Base-by-base conservation (phyloP, 2,329 filamentous ascomycete genomes). In the Cercospora zeina region DNA sequence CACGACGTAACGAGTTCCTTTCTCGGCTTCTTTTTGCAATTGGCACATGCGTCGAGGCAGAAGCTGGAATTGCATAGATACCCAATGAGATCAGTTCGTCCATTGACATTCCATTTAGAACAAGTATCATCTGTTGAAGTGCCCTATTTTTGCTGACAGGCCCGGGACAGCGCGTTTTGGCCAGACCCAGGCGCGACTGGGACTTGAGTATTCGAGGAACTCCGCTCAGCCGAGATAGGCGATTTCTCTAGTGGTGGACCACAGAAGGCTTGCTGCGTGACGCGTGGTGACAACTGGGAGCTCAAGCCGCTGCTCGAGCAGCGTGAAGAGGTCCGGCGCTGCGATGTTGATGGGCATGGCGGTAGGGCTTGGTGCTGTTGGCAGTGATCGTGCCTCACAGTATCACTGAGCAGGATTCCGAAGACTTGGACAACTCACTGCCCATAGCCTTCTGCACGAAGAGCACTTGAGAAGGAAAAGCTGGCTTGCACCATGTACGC, bases 1-100 rank as follows among this genome's bases (percentile, higher is more conserved):
- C 30, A 55, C 53, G 53, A 55, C 21, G 9, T 55, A 21, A 55
- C 53, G 53, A 55, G 11, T 27, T 19, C n/a, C 45, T 19, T 51
- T 51, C 21, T 51, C 47, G 24, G 27, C 47, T 51, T n/a, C n/a
- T 16, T 11, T 51, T 21, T 51, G 24, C 47, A 27, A 9, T 27
- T 31, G 47, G 30, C 13, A 2, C 21, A 45, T 19, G 39, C 19
- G 39, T 45, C 21, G 39, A 21, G 5, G 39, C 39, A 45, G 39
- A 45, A 45, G 39, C 39, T 24, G 39, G 21, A 45, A 14, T n/a
- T 7, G 39, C 39, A 45, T 45, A 45, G 39, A 45, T 45, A 45
- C 19, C 39, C 39, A 24, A 24, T 45, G 16, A 45, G 39, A 45
- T 45, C 5, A 45, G 13, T 5, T 5, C 6, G 39, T 45, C 39